Evolutionary conservation across 1,139 yeast genomes (phyloP).

Genomic region (Taphrina flavorubra): DNA sequence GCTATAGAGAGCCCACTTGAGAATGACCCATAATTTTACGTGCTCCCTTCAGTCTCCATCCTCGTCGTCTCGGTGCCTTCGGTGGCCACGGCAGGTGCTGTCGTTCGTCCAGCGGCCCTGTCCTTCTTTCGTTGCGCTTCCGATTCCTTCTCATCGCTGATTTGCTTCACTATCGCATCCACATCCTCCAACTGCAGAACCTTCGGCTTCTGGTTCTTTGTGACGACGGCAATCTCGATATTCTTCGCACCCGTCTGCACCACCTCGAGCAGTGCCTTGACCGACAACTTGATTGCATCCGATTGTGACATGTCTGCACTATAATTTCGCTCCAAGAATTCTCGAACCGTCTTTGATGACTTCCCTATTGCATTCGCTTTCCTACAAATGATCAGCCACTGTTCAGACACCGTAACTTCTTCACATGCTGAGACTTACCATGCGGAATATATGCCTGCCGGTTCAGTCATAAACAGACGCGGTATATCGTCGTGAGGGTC

Average conservation of each 20-base stretch:
- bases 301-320: conserved; percentile 73
- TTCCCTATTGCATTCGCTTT: conserved; percentile 98
- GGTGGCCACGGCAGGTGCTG: conserved; percentile 12
- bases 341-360: conserved; percentile 92
- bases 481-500: conserved; percentile 85
- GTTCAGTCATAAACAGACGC: conserved; percentile 90
- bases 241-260: conserved; percentile 98
- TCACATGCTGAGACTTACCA: conserved; percentile 58
- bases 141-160: conserved; percentile 88
- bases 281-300: conserved; percentile 78
- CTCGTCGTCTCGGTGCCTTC: conserved; percentile 29
- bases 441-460: conserved; percentile 97
- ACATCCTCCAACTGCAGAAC: conserved; percentile 69
- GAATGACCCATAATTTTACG: neutral
- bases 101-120: conserved; percentile 31
- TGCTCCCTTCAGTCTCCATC: conserved; percentile 32
- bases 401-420: neutral
- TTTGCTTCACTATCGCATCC: conserved; percentile 74
- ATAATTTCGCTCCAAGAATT: conserved; percentile 90
- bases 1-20: too few species aligned
- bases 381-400: conserved; percentile 24
- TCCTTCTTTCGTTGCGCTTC: conserved; percentile 84
- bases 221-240: conserved; percentile 88
- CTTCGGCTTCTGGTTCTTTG: conserved; percentile 62
- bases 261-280: conserved; percentile 87